Base-by-base conservation (phyloP, 2,329 filamentous ascomycete genomes). In the Plenodomus lindquistii region DNA sequence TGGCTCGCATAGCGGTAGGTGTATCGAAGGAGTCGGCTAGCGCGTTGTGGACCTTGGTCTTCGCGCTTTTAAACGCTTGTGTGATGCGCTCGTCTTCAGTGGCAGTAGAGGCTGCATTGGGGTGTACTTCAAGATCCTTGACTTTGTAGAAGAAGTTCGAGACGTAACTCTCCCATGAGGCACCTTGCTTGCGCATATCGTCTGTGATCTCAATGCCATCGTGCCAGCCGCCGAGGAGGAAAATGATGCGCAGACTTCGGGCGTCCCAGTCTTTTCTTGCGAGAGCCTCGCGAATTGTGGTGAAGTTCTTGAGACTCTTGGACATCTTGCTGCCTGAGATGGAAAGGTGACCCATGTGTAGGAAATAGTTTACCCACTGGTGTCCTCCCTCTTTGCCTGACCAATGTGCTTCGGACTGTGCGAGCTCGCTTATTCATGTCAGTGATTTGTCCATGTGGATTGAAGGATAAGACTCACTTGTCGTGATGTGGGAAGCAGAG, bases 321-420 rank as follows among this genome's bases (percentile, higher is more conserved):
- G 88, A 93, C 93, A 97, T 97, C 72, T 97, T 97, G 18, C 86
- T 90, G 0, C 93, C 92, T 20, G 87, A 84, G 48, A 97, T 97
- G 5, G 86, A 88, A 40, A 97, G 75, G 69, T 97, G 93, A 0
- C 93, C 93, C 87, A 95, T 97, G 68, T 97, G 93, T 15, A 97
- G 69, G 75, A 97, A 97, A 75, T 97, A 96, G 69, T 94, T 96
- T 42, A 96, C 89, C 93, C 93, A 96, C 50, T 89, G 89, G 37
- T 75, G 70, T 15, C 74, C 70, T 3, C 66, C 67, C 35, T 69
- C 71, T 15, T 67, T 63, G 19, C 71, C 63, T 43, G 75, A 71
- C 81, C 83, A 95, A 71, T 89, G 93, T n/a, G 90, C 91, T 71
- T 95, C 91, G 55, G 86, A 91, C 72, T 96, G 91, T 0, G 91